phyloP scores from a whole-genome alignment of 768 basidiomycete genomes.

The Suillus luteus region DNA sequence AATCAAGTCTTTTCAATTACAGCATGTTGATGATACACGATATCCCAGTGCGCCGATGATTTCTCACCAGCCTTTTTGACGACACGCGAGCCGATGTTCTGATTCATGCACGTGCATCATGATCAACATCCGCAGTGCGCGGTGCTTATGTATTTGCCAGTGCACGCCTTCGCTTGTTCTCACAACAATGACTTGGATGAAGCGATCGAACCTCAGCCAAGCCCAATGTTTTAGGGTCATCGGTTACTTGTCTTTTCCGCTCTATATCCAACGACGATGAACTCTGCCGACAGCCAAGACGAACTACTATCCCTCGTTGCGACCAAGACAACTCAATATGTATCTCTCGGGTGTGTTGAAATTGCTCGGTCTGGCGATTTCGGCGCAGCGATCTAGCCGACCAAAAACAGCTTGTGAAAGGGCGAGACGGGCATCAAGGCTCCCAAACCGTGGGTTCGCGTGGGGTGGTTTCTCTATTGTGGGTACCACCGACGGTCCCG shows the following conservation, averaged over 20 bases:
- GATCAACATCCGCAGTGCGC: too few species aligned
- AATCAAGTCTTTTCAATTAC: background rate
- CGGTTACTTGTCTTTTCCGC: too few species aligned
- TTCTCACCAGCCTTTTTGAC: background rate
- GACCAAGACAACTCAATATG: too few species aligned
- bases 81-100: background rate
- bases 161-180: background rate
- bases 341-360: background rate
- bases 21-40: background rate
- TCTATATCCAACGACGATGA: background rate
- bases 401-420: too few species aligned
- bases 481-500: too few species aligned
- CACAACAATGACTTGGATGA: background rate
- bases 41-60: background rate
- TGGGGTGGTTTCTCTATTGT: too few species aligned
- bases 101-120: too few species aligned
- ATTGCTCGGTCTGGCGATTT: background rate
- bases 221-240: background rate
- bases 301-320: background rate
- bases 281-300: background rate
- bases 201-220: background rate
- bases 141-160: background rate
- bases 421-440: too few species aligned
- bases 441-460: too few species aligned
- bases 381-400: background rate